These are phyloP conservation scores for Aspergillus flavus DNA, from an alignment of 2,329 filamentous ascomycete genomes.

Conservation along the genomic window DNA sequence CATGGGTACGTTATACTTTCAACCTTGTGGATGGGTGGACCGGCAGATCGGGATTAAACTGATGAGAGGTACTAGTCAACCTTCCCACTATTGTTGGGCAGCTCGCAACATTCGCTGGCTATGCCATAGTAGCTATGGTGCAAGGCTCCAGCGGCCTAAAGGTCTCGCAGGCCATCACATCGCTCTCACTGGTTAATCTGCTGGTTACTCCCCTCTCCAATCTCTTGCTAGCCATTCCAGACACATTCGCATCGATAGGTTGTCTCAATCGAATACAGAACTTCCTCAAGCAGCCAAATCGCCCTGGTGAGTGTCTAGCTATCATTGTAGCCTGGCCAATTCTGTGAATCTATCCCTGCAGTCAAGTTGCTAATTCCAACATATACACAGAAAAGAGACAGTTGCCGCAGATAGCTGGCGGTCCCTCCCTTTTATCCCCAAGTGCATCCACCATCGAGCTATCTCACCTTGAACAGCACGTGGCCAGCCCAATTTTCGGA, in stretches of 20 bases:
- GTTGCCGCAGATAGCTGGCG: not conserved
- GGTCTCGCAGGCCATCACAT: constrained; percentile 41
- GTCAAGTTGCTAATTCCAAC: not conserved
- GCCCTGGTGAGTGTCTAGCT: constrained; percentile 13
- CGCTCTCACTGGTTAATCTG: constrained; percentile 42
- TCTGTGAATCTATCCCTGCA: not conserved
- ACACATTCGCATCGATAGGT: constrained; percentile 41
- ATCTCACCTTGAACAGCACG: not conserved
- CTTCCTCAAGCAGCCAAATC: constrained; percentile 25
- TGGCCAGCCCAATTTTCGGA: not conserved
- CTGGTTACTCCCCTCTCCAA: constrained; percentile 41
- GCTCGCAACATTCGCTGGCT: constrained; percentile 21
- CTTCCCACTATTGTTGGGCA: constrained; percentile 16
- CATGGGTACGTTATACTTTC: constrained; percentile 12
- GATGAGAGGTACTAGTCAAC: constrained; percentile 15
- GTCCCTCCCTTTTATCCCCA: not conserved
- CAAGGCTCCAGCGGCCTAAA: constrained; percentile 29
- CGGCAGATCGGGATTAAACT: not conserved
- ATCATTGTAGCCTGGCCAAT: not conserved
- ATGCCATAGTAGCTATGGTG: constrained; percentile 18
- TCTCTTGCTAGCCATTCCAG: constrained; percentile 39
- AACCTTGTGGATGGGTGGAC: not conserved
- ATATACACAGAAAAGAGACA: constrained; percentile 17
- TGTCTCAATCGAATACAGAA: constrained; percentile 40
- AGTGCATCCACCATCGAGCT: constrained; percentile 2